Evolutionary conservation across 2,329 filamentous ascomycete genomes (phyloP).

Genomic region (Beauveria bassiana): DNA sequence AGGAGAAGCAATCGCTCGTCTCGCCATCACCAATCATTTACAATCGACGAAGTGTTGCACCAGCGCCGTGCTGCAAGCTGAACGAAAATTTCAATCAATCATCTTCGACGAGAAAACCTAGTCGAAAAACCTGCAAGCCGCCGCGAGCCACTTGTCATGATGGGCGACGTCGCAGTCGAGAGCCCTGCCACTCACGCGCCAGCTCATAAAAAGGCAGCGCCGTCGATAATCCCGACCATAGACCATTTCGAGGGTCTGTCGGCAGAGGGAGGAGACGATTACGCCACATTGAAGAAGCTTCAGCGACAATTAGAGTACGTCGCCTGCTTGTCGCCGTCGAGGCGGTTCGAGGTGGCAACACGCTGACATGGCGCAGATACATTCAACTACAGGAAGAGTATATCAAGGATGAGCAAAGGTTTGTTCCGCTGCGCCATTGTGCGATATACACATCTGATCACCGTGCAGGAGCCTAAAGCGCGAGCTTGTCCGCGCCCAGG

Average conservation of each 20-base stretch:
- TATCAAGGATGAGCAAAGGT: slow-evolving; percentile 99
- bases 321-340: not conserved
- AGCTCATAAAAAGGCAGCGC: slow-evolving; percentile 73
- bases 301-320: slow-evolving; percentile 88
- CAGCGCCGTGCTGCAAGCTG: not conserved
- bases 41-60: not conserved
- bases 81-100: too few species aligned
- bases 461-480: slow-evolving; percentile 76
- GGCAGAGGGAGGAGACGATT: slow-evolving; percentile 81
- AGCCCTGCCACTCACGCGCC: slow-evolving; percentile 65
- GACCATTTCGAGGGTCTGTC: slow-evolving; percentile 81
- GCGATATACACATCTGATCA: slow-evolving; percentile 5
- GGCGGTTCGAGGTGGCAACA: not conserved
- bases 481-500: slow-evolving; percentile 92
- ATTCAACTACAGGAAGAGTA: slow-evolving; percentile 99
- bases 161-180: slow-evolving; percentile 86
- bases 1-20: not conserved
- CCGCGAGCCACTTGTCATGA: slow-evolving; percentile 32
- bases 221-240: slow-evolving; percentile 78
- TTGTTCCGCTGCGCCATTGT: slow-evolving; percentile 12
- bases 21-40: not conserved
- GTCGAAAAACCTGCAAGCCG: not conserved
- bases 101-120: too few species aligned
- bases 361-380: slow-evolving; percentile 47
- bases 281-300: slow-evolving; percentile 90